phyloP scores from a whole-genome alignment of 352 stramenopile genomes.

The Globisporangium radiosum region DNA sequence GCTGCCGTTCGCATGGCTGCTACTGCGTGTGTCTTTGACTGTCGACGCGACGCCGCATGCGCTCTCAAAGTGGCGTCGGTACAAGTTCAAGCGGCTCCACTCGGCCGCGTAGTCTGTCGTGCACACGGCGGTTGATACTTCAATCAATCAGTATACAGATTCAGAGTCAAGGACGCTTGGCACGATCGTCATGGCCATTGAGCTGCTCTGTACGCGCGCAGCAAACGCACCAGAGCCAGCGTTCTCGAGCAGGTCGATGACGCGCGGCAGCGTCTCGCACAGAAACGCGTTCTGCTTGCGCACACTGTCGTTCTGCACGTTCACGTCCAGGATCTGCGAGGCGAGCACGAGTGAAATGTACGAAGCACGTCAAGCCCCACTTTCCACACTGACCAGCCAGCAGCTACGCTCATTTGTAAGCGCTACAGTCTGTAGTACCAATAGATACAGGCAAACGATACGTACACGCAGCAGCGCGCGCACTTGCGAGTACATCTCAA shows the following conservation, averaged over 20 bases:
- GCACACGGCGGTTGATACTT: neutral
- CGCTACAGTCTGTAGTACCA: too few species aligned
- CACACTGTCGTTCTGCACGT: constrained; percentile 55
- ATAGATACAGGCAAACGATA: neutral
- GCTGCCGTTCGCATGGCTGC: constrained; percentile 6
- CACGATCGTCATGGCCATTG: too few species aligned
- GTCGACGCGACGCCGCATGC: constrained; percentile 55
- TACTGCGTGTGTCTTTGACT: constrained; percentile 25
- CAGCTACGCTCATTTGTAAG: too few species aligned
- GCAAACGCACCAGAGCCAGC: constrained; percentile 37
- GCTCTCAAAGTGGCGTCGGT: constrained; percentile 73
- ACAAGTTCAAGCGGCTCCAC: constrained; percentile 73
- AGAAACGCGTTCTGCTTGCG: constrained; percentile 69
- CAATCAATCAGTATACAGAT: too few species aligned
- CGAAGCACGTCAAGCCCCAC: too few species aligned
- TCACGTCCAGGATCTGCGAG: constrained; percentile 54
- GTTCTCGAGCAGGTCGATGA: constrained; percentile 64
- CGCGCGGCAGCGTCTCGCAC: constrained; percentile 43
- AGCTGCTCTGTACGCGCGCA: too few species aligned
- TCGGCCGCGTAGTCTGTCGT: constrained; percentile 53
- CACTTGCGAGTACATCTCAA: constrained; percentile 75
- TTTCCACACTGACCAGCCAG: too few species aligned
- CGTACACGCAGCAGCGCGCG: constrained; percentile 57
- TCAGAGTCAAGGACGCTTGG: neutral
- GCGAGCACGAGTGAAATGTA: neutral